Conservation (phyloP, 352 stramenopile species). For the Thraustochytrium striatum region DNA sequence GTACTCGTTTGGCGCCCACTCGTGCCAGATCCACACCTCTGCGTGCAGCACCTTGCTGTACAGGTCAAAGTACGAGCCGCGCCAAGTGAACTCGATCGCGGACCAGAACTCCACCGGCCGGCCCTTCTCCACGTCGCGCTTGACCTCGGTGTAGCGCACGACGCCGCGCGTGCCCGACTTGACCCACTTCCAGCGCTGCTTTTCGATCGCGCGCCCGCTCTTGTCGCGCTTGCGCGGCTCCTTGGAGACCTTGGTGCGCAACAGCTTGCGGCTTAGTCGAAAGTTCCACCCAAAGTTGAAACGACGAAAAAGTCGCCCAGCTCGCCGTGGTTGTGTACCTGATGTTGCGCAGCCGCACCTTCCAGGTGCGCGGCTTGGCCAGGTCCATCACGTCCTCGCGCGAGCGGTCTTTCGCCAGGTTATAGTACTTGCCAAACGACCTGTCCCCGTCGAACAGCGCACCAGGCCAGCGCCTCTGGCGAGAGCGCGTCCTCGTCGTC, state of each 20-base stretch:
- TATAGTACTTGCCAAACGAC: slow-evolving; percentile 22
- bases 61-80: slow-evolving; percentile 42
- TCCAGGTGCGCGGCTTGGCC: neutral
- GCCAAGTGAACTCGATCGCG: slow-evolving; percentile 31
- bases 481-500: slow-evolving; percentile 23
- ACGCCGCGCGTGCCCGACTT: slow-evolving; percentile 16
- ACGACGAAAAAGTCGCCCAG: slow-evolving; percentile 32
- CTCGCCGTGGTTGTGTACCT: slow-evolving; percentile 42
- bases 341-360: slow-evolving; percentile 21
- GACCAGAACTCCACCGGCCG: slow-evolving; percentile 10
- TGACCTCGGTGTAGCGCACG: neutral
- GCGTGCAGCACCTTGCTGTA: slow-evolving; percentile 42
- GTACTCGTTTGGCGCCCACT: slow-evolving; percentile 27
- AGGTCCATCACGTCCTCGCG: slow-evolving; percentile 14
- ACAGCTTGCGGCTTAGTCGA: slow-evolving; percentile 16
- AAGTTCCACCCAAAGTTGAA: slow-evolving; percentile 48
- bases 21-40: slow-evolving; percentile 46
- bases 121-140: slow-evolving; percentile 36
- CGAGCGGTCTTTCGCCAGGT: slow-evolving; percentile 19
- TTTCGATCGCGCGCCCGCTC: slow-evolving; percentile 20
- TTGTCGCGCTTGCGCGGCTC: slow-evolving; percentile 6
- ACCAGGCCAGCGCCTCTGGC: neutral
- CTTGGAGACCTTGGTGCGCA: slow-evolving; percentile 10
- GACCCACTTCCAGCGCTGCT: slow-evolving; percentile 30
- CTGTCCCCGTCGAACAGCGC: neutral